Conservation (phyloP, 1,284 basidiomycete species). For the Ganoderma resinaceum region DNA sequence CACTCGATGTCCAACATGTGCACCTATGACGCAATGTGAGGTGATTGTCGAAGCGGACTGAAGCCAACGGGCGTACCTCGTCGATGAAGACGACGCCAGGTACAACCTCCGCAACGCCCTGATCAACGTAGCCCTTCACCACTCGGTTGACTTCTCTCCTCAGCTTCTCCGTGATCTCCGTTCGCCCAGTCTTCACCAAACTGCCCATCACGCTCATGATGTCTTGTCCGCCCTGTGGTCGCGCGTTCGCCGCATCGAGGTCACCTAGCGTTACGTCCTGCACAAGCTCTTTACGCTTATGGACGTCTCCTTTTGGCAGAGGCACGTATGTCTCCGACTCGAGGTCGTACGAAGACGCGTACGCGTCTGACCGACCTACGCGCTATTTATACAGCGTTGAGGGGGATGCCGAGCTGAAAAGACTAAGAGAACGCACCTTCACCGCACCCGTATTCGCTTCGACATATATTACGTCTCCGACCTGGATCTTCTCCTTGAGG, state of each 20-base stretch:
- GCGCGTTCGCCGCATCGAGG: conserved; percentile 95
- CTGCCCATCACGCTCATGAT: conserved; percentile 99
- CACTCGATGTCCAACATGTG: conserved; percentile 99
- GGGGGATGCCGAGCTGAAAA: conserved; percentile 5
- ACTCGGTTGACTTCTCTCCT: conserved; percentile 97
- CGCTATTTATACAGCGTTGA: conserved; percentile 55
- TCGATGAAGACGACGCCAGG: conserved; percentile 99
- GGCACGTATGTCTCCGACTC: conserved; percentile 99
- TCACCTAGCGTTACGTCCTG: conserved; percentile 98
- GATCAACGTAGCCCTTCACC: conserved; percentile 98
- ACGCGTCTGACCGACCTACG: conserved; percentile 96
- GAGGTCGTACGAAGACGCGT: conserved; percentile 97
- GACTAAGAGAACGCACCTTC: conserved; percentile 63
- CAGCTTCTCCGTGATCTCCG: conserved; percentile 97
- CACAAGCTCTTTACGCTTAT: conserved; percentile 97
- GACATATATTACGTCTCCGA: conserved; percentile 97
- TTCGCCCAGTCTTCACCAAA: conserved; percentile 92
- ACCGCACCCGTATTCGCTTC: conserved; percentile 96
- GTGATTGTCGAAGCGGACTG: not conserved
- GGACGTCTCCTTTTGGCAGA: conserved; percentile 96
- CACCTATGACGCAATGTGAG: conserved; percentile 60
- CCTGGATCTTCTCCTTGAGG: conserved; percentile 95
- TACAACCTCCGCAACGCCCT: conserved; percentile 97
- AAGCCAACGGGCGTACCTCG: conserved; percentile 66
- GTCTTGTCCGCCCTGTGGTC: conserved; percentile 95